Evolutionary conservation across 2,329 filamentous ascomycete species (phyloP).

Genomic region (Aurifilum marmelostoma): DNA sequence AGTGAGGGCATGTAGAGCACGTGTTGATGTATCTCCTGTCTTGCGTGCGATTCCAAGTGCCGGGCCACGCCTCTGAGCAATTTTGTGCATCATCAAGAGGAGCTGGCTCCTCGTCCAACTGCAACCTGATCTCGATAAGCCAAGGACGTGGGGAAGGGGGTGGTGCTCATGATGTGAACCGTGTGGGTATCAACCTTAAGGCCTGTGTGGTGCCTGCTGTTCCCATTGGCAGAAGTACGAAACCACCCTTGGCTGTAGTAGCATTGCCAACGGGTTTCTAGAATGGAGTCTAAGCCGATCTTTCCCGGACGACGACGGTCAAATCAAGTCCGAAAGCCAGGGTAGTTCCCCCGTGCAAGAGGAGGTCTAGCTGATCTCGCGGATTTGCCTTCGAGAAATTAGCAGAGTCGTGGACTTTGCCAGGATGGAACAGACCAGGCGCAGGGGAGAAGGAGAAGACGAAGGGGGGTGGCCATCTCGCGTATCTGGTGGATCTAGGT

Average conservation of each 20-base stretch:
- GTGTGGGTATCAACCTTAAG: background rate
- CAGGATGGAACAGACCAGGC: no score
- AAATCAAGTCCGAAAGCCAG: background rate
- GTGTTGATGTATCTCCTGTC: background rate
- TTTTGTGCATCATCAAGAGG: background rate
- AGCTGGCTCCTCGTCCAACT: background rate
- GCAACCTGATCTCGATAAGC: background rate
- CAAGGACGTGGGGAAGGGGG: no score
- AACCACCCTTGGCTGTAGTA: background rate
- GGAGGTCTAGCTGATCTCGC: background rate
- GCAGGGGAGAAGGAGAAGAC: background rate
- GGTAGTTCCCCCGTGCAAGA: background rate
- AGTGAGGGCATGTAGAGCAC: background rate
- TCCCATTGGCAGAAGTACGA: constrained; percentile 1
- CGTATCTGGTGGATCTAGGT: constrained; percentile 2
- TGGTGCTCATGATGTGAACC: background rate
- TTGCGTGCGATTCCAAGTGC: background rate
- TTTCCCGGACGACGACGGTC: background rate
- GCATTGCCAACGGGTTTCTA: background rate
- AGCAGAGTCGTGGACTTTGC: background rate
- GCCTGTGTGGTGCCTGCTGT: background rate
- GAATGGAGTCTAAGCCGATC: background rate
- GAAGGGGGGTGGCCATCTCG: background rate
- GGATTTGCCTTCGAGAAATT: background rate
- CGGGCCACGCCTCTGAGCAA: background rate